Conservation (phyloP, 2,329 filamentous ascomycete species). For the Pseudocercospora fuligena region DNA sequence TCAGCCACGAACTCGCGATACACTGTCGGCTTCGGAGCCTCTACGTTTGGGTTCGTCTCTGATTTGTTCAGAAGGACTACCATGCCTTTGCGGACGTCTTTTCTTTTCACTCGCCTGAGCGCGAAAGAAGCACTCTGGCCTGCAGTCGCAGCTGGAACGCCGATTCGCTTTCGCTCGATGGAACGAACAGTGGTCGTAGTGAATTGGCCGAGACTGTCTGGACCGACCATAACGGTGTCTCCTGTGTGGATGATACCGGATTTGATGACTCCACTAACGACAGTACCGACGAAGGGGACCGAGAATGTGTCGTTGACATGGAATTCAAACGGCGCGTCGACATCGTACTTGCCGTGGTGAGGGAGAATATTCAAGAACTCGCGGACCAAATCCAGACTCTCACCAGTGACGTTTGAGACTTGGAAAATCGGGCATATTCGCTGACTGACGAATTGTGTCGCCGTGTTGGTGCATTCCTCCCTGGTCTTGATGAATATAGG, state of each 20-base stretch:
- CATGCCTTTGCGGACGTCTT: constrained; percentile 97
- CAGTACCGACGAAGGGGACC: constrained; percentile 94
- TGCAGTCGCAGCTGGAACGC: constrained; percentile 83
- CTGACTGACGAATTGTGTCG: constrained; percentile 92
- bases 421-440: constrained; percentile 97
- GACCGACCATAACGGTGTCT: constrained; percentile 87
- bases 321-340: constrained; percentile 88
- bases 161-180: constrained; percentile 92
- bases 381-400: constrained; percentile 86
- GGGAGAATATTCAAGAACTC: constrained; percentile 94
- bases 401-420: constrained; percentile 95
- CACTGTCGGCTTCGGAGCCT: constrained; percentile 53
- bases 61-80: constrained; percentile 81
- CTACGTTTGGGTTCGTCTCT: constrained; percentile 60
- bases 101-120: constrained; percentile 81
- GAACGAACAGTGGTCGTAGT: constrained; percentile 83
- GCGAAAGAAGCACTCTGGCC: constrained; percentile 94
- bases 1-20: constrained; percentile 63
- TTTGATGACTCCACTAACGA: constrained; percentile 92
- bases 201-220: constrained; percentile 89
- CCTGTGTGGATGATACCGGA: constrained; percentile 81
- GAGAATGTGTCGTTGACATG: constrained; percentile 98
- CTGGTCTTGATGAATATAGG: constrained; percentile 92
- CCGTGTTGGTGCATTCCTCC: constrained; percentile 92
- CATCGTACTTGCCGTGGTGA: constrained; percentile 90